Conservation (phyloP, 257 asterid genomes). For the Capsicum pubescens region DNA sequence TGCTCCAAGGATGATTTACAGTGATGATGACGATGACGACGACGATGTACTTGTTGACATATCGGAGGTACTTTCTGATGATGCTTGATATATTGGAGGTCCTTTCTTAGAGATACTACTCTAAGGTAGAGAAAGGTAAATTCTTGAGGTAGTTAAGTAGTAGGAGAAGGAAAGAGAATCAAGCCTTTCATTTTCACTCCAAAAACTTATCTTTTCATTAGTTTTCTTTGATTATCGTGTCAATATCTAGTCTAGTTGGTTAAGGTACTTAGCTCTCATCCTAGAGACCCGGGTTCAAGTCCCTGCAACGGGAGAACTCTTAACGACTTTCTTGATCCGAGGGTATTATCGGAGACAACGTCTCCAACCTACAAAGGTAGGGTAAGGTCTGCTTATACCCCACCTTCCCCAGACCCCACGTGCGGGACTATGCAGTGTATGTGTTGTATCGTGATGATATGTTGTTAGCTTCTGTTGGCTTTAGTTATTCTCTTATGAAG, state of each 20-base stretch:
- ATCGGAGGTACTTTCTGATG: constrained; percentile 7
- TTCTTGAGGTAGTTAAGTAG: neutral
- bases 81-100: neutral
- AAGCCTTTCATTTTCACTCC: neutral
- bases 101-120: neutral
- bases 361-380: neutral
- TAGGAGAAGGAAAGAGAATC: constrained; percentile 7
- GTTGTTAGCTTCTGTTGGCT: neutral
- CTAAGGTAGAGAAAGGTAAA: neutral
- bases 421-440: neutral
- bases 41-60: neutral
- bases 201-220: neutral
- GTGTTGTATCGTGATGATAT: neutral
- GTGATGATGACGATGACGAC: neutral
- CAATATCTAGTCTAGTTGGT: constrained; percentile 9
- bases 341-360: neutral
- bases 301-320: neutral
- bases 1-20: constrained; percentile 23
- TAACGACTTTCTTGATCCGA: neutral
- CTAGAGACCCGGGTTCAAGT: neutral
- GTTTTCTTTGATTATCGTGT: neutral
- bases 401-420: neutral
- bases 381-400: neutral
- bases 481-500: neutral
- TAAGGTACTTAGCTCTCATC: neutral